Conservation (phyloP, 768 basidiomycete genomes). For the Phylloporus rhodoxanthus region DNA sequence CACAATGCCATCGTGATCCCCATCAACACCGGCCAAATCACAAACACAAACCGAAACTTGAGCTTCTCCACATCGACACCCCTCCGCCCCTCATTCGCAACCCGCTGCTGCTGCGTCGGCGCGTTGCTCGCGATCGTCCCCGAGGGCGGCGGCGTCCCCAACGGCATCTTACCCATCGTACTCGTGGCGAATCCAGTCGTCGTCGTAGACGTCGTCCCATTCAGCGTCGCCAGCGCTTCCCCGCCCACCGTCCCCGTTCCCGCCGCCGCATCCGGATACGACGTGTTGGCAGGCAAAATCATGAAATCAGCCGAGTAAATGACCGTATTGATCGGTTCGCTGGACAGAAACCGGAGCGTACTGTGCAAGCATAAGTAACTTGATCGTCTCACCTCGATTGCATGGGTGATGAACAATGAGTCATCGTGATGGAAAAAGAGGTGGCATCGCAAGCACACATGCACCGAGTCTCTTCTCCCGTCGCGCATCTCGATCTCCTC, state of each 20-base stretch:
- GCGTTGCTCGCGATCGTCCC: slow-evolving; percentile 3
- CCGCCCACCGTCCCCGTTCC: neutral
- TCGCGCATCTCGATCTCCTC: slow-evolving; percentile 10
- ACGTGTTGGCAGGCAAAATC: slow-evolving; percentile 24
- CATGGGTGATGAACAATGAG: too few relatives aligned
- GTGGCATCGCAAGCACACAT: neutral
- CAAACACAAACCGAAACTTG: slow-evolving; percentile 44
- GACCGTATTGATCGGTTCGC: slow-evolving; percentile 20
- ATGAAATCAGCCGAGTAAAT: slow-evolving; percentile 51
- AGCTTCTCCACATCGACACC: slow-evolving; percentile 31
- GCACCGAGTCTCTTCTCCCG: neutral
- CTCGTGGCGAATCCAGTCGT: neutral
- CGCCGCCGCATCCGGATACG: neutral
- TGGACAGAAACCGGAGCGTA: slow-evolving; percentile 31
- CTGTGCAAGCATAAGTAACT: slow-evolving; percentile 11
- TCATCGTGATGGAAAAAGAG: too few relatives aligned
- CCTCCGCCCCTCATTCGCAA: slow-evolving; percentile 19
- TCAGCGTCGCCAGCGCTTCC: slow-evolving; percentile 5
- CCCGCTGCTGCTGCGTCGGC: slow-evolving; percentile 3
- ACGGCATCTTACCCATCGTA: neutral
- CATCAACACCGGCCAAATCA: slow-evolving; percentile 52
- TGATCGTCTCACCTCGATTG: too few relatives aligned
- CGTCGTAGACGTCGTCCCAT: slow-evolving; percentile 3
- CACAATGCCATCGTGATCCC: slow-evolving; percentile 52
- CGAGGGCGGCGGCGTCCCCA: slow-evolving; percentile 7